These are phyloP conservation scores for Xylariaceae sp. DNA, from an alignment of 2,329 filamentous ascomycete species.

Conservation along the genomic window DNA sequence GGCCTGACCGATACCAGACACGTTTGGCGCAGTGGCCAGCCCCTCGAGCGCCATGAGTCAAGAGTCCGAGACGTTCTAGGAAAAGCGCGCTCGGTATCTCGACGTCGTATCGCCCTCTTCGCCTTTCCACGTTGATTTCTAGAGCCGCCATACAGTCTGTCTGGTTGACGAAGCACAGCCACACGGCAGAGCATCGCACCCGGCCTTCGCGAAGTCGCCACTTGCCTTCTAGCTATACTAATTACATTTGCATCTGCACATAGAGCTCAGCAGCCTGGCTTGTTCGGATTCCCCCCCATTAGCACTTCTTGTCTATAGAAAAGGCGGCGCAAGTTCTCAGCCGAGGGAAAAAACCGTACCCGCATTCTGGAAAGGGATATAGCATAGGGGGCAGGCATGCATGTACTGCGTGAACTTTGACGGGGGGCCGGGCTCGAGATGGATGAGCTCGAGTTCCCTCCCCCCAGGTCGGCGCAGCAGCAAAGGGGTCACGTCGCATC, in stretches of 20 bases:
- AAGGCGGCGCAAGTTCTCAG: conserved; percentile 8
- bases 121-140: conserved; percentile 24
- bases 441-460: too few relatives aligned
- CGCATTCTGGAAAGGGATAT: too few relatives aligned
- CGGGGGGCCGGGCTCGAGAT: too few relatives aligned
- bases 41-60: conserved; percentile 31
- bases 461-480: too few relatives aligned
- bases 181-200: too few relatives aligned
- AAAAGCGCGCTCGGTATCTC: conserved; percentile 20
- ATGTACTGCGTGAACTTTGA: too few relatives aligned
- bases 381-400: too few relatives aligned
- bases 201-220: too few relatives aligned
- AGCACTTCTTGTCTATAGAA: conserved; percentile 12
- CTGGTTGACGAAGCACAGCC: too few relatives aligned
- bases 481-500: too few relatives aligned
- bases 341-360: neutral
- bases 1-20: conserved; percentile 32
- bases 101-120: conserved; percentile 20
- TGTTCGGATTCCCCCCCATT: conserved; percentile 2
- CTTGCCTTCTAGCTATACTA: conserved; percentile 10
- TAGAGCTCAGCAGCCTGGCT: neutral
- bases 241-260: conserved; percentile 9
- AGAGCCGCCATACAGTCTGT: too few relatives aligned
- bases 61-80: conserved; percentile 48
- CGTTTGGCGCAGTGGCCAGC: conserved; percentile 41